Conservation (phyloP, 495 filamentous ascomycete species). For the Penicillium diatomitis region DNA sequence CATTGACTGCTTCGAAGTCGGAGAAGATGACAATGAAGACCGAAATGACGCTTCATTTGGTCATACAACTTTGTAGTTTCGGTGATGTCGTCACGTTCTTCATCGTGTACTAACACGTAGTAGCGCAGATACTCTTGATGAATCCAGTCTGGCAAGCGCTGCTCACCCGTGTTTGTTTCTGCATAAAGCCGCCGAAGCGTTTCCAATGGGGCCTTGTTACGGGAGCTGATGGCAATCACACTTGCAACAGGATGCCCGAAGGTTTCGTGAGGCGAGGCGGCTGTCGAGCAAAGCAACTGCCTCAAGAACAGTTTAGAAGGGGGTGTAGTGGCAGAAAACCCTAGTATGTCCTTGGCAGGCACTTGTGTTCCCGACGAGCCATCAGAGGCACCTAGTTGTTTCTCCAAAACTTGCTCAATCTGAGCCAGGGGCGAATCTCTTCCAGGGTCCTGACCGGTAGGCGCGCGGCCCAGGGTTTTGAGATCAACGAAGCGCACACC, state of each 20-base stretch:
- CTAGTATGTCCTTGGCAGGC: slow-evolving; percentile 24
- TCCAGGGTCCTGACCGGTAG: slow-evolving; percentile 13
- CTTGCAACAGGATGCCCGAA: slow-evolving; percentile 94
- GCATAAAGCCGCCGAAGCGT: slow-evolving; percentile 72
- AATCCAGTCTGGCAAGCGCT: slow-evolving; percentile 68
- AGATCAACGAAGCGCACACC: slow-evolving; percentile 70
- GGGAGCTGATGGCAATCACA: slow-evolving; percentile 87
- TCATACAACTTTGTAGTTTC: slow-evolving; percentile 85
- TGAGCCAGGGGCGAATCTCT: slow-evolving; percentile 32
- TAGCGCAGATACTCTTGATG: slow-evolving; percentile 85
- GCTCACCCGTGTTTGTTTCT: slow-evolving; percentile 60
- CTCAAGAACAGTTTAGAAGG: slow-evolving; percentile 77
- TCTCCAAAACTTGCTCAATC: slow-evolving; percentile 53
- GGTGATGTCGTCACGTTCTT: slow-evolving; percentile 83
- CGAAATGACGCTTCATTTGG: slow-evolving; percentile 96
- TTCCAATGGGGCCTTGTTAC: slow-evolving; percentile 71
- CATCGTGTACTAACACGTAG: slow-evolving; percentile 95
- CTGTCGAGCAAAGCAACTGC: slow-evolving; percentile 68
- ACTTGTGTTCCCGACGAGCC: slow-evolving; percentile 23
- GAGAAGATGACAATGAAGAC: slow-evolving; percentile 87
- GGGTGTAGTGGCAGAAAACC: slow-evolving; percentile 39
- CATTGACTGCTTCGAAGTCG: slow-evolving; percentile 76
- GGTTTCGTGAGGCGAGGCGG: slow-evolving; percentile 76
- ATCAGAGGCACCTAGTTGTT: slow-evolving; percentile 29
- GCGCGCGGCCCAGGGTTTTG: slow-evolving; percentile 15